Percentiles rank a stretch among this genome's conserved stretches.
Evolutionary conservation across 768 basidiomycete species (phyloP).

Genomic region (Suillus alpinus): DNA sequence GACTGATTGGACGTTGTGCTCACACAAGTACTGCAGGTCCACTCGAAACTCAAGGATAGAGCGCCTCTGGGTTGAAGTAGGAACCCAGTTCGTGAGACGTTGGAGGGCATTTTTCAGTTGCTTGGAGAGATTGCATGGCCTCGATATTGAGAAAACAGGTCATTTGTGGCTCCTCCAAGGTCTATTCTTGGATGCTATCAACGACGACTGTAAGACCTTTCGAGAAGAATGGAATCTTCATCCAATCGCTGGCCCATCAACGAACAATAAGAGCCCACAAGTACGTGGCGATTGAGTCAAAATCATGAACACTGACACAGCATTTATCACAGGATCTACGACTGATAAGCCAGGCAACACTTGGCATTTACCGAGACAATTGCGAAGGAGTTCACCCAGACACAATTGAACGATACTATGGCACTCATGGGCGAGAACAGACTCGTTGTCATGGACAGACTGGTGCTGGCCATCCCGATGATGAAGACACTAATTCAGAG

Average conservation of each 20-base stretch:
- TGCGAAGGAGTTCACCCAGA: conserved; percentile 15
- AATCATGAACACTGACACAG: too few species aligned
- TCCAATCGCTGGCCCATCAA: conserved; percentile 26
- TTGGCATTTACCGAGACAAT: conserved; percentile 10
- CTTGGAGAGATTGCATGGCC: conserved; percentile 33
- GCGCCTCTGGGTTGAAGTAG: conserved; percentile 43
- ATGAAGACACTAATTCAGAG: conserved; percentile 4
- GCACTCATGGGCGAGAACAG: conserved; percentile 9
- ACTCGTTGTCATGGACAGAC: conserved; percentile 4
- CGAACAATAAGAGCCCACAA: conserved; percentile 21
- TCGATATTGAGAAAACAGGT: conserved; percentile 26
- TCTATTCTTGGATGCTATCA: conserved; percentile 38
- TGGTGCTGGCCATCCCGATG: conserved; percentile 11
- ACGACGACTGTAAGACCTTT: conserved; percentile 35
- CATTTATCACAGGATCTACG: conserved; percentile 13
- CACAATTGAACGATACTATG: conserved; percentile 15
- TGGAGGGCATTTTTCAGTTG: conserved; percentile 44
- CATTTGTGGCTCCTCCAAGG: conserved; percentile 46
- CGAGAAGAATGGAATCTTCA: conserved; percentile 39
- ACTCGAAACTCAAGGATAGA: conserved; percentile 45
- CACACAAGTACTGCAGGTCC: conserved; percentile 18
- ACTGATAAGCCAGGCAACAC: conserved; percentile 8
- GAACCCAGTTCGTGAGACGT: conserved; percentile 33
- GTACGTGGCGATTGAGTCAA: too few species aligned
- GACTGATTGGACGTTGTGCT: neutral